These are phyloP conservation scores for Paramyrothecium roridum DNA, from an alignment of 2,329 filamentous ascomycete genomes.

Conservation along the genomic window DNA sequence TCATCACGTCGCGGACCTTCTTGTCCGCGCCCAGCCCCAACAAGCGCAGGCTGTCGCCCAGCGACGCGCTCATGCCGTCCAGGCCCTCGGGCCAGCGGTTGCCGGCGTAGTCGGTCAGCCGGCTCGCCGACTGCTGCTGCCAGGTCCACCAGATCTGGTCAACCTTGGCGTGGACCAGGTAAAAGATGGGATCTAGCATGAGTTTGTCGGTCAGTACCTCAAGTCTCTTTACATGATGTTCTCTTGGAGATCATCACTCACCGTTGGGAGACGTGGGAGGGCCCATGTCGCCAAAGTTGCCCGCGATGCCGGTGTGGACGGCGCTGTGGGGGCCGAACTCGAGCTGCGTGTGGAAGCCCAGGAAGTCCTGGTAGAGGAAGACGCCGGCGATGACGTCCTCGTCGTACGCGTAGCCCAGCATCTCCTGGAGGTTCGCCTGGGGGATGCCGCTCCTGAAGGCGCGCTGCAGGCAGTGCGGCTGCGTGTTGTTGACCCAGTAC, in stretches of 20 bases:
- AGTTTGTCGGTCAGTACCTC: not conserved
- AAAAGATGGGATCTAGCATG: conserved; percentile 1
- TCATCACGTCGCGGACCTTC: not conserved
- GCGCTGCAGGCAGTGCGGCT: conserved; percentile 1
- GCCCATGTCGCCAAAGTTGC: not conserved
- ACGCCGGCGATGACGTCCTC: not conserved
- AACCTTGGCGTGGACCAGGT: conserved; percentile 6
- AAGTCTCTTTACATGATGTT: not conserved
- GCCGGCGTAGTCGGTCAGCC: not conserved
- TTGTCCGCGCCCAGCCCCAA: not conserved
- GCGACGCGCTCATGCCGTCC: not conserved
- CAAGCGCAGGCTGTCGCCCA: not conserved
- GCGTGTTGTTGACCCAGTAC: not conserved
- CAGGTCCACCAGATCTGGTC: conserved; percentile 7
- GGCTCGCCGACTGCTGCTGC: conserved; percentile 4
- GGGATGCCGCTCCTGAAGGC: not conserved
- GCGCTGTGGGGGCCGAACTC: not conserved
- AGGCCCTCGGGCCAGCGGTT: not conserved
- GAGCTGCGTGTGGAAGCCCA: not conserved
- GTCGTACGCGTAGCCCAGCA: conserved; percentile 1
- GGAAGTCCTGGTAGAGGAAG: not conserved
- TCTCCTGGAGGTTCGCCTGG: not conserved
- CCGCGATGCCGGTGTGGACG: not conserved
- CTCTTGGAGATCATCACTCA: not conserved
- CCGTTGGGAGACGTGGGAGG: conserved; percentile 1